Conservation (phyloP, 164 flowering plant genomes). For the Annona squamosa region DNA sequence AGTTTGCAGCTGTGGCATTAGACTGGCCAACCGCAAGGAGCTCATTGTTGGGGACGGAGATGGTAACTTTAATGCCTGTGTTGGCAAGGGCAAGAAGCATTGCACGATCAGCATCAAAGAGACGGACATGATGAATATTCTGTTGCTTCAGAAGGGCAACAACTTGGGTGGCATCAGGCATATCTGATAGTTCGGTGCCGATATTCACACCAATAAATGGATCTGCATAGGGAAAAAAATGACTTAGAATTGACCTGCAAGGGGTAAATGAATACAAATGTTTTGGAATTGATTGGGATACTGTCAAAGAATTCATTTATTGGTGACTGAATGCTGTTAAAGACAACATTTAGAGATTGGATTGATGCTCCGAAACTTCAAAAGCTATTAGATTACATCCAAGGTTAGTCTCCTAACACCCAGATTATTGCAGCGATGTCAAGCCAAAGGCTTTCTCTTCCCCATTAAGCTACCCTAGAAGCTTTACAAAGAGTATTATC, state of each 20-base stretch:
- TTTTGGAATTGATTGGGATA: neutral
- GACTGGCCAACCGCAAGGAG: constrained; percentile 86
- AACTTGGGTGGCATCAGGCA: constrained; percentile 85
- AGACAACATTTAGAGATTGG: too few relatives aligned
- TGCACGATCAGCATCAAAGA: constrained; percentile 69
- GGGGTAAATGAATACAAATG: neutral
- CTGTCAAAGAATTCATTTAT: neutral
- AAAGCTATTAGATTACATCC: too few relatives aligned
- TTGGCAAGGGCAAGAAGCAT: constrained; percentile 80
- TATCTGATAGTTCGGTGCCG: constrained; percentile 65
- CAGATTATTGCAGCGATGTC: too few relatives aligned
- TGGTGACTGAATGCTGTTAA: neutral
- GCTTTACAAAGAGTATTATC: too few relatives aligned
- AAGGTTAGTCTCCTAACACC: too few relatives aligned
- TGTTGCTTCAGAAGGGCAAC: constrained; percentile 83
- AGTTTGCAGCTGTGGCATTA: constrained; percentile 83
- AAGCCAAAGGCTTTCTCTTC: too few relatives aligned
- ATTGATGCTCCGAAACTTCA: too few relatives aligned
- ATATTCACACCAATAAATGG: constrained; percentile 81
- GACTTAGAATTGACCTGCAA: neutral
- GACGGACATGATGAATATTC: constrained; percentile 63
- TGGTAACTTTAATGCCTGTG: constrained; percentile 58
- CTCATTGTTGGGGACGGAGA: constrained; percentile 71
- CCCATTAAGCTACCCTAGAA: too few relatives aligned
- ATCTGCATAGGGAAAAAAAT: constrained; percentile 28